Percentiles rank a stretch among this genome's conserved stretches.
Evolutionary conservation across 2,329 filamentous ascomycete species (phyloP).

Genomic region (Plenodomus biglobosus): DNA sequence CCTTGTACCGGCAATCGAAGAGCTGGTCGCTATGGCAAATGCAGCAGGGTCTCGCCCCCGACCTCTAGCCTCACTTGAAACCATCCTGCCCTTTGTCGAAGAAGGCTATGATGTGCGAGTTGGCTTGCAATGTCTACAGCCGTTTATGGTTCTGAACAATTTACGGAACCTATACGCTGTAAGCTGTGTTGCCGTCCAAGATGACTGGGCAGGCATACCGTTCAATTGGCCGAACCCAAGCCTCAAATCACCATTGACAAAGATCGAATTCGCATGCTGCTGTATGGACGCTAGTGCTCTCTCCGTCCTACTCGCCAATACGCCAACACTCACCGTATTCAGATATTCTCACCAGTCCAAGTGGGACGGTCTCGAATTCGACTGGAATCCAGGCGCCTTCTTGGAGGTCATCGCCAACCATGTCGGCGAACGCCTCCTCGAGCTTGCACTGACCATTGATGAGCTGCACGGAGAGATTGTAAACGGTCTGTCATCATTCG

Average conservation of each 20-base stretch:
- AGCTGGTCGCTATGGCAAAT: constrained; percentile 22
- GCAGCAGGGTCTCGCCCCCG: constrained; percentile 3
- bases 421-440: constrained; percentile 25
- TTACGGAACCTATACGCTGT: constrained; percentile 36
- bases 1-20: constrained; percentile 21
- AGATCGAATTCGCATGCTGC: constrained; percentile 35
- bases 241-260: constrained; percentile 24
- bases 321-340: constrained; percentile 30
- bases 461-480: constrained; percentile 33
- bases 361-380: constrained; percentile 33
- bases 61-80: constrained; percentile 29
- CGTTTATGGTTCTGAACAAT: constrained; percentile 29
- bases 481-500: constrained; percentile 37
- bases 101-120: constrained; percentile 35
- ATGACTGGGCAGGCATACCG: constrained; percentile 33
- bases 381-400: constrained; percentile 42
- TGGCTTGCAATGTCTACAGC: constrained; percentile 31
- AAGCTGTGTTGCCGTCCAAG: constrained; percentile 35
- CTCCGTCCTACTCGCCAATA: constrained; percentile 24
- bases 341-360: constrained; percentile 41
- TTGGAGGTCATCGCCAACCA: constrained; percentile 27
- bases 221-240: constrained; percentile 31
- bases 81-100: constrained; percentile 33
- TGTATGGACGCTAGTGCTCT: constrained; percentile 38
- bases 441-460: constrained; percentile 40